Base-by-base conservation (phyloP, 2,329 filamentous ascomycete genomes). In the Verticillium klebahnii region DNA sequence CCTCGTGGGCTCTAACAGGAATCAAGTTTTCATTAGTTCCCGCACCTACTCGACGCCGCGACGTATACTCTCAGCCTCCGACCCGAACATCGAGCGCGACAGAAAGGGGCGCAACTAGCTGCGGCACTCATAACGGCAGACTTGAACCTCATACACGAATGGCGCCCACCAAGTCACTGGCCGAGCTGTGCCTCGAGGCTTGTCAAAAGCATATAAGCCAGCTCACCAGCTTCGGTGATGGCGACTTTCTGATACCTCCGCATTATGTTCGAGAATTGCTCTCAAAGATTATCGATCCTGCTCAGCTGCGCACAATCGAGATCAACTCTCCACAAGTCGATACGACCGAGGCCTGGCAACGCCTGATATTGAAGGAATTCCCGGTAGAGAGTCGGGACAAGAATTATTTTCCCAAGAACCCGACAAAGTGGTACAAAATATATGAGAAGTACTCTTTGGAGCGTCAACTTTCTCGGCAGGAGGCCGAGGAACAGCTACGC, bases 341-440 rank as follows among this genome's bases (percentile, higher is more conserved):
- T 61, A 88, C 88, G 45, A 82, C 79, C 23, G 89, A 93, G 68
- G 79, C 94, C 64, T 97, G 94, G 94, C 76, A 86, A 52, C 83
- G 85, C 32, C 85, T 97, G 69, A 95, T 98, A 73, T 84, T 85
- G 59, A 85, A 87, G 57, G 88, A 97, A 69, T 91, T 97, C 64
- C 87, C 87, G 2, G 78, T 85, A 61, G 89, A 87, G 73, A 75
- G 77, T 65, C 80, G 87, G 52, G 77, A 78, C 56, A 86, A 89
- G 70, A 84, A 85, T 31, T 85, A 88, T 67, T 79, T 85, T 29
- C 90, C 91, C 0, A 81, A 82, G 61, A 83, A 91, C 65, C 85
- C 89, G 0, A 79, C 80, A 39, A 87, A 86, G 63, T 97, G 93
- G 93, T 86, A 89, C 71, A 86, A 89, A 61, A 82, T 96, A 15